Base-by-base conservation (phyloP, 2,329 filamentous ascomycete genomes). In the Nemania abortiva region DNA sequence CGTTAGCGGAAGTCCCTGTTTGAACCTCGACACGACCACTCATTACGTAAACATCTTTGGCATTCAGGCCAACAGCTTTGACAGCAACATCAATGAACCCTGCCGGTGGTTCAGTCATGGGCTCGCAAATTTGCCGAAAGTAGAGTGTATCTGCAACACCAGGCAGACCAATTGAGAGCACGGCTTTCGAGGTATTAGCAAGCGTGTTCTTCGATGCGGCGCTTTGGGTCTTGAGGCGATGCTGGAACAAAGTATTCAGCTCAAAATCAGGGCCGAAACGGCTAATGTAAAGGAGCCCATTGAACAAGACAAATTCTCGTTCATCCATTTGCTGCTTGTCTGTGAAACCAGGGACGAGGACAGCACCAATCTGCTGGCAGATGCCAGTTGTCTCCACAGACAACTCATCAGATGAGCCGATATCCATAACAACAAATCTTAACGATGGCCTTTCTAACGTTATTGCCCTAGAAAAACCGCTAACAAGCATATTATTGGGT, bases 81-180 rank as follows among this genome's bases (percentile, higher is more conserved):
- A 42, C 11, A 9, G 6, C 3, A 7, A 42, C 31, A 9, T 34
- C 31, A 34, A 34, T 34, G n/a, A 3, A 20, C 20, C 20, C 49
- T 27, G 27, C 3, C 0, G 66, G 69, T 1, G 49, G 39, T 1
- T n/a, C 6, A 6, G 58, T 53, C 1, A 2, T 1, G 0, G 69
- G 59, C 20, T 58, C 7, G 37, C 63, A 13, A 2, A 68, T 0
- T 62, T 75, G 63, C 20, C 71, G 63, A 45, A 74, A 76, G 42
- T 72, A 31, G 6, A 76, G 57, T 1, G 71, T 70, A 49, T 76
- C 61, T 1, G 18, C 27, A 4, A 45, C 1, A 2, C 53, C 31
- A 1, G 15, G 11, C 6, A 5, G 37, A 3, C 29, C 61, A 5
- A 57, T 56, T 1, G 61, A 56, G 1, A 63, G 1, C 0, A 6